Evolutionary conservation across 2,329 filamentous ascomycete species (phyloP).

Genomic region (Sordariomycetes sp.): DNA sequence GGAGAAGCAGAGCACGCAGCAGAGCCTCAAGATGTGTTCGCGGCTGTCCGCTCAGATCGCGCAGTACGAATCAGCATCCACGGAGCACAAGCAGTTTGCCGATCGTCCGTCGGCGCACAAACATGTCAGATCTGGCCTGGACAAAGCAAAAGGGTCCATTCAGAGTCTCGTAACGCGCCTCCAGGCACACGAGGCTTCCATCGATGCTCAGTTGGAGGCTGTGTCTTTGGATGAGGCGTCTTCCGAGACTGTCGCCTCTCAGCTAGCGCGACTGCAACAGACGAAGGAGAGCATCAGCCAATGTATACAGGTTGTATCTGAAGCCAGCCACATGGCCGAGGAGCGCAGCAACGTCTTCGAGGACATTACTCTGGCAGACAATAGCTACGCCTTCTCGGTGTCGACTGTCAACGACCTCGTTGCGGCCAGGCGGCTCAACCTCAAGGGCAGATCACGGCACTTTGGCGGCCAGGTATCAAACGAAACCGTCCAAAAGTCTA

Average conservation of each 20-base stretch:
- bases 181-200: neutral
- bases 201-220: neutral
- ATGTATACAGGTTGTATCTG: neutral
- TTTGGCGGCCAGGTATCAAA: neutral
- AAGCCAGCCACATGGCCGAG: neutral
- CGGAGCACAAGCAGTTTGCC: neutral
- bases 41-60: neutral
- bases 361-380: neutral
- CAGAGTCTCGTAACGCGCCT: neutral
- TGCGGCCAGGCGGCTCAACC: neutral
- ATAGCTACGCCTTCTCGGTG: neutral
- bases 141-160: neutral
- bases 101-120: neutral
- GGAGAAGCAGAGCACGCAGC: neutral
- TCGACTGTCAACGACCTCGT: neutral
- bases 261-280: neutral
- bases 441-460: neutral
- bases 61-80: neutral
- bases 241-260: neutral
- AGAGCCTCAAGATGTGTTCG: neutral
- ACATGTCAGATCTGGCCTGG: neutral
- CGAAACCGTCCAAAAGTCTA: slow-evolving; percentile 1
- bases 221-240: neutral
- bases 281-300: neutral
- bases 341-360: neutral